These are phyloP conservation scores for Diaporthe longicolla DNA, from an alignment of 2,329 filamentous ascomycete genomes.

Conservation along the genomic window DNA sequence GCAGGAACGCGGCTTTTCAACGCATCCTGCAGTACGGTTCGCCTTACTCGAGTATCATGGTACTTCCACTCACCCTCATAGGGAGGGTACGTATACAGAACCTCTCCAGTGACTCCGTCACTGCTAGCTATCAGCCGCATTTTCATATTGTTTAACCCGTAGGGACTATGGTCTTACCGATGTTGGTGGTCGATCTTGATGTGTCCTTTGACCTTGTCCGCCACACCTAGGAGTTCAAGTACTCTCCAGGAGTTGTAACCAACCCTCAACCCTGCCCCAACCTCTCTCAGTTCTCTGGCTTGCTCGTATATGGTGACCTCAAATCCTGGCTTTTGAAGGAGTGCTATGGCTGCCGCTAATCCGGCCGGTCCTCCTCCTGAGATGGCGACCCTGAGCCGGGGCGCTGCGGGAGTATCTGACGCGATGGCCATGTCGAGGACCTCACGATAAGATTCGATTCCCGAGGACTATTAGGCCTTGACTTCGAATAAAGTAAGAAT, in stretches of 20 bases:
- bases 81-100: constrained; percentile 28
- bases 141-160: not conserved
- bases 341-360: constrained; percentile 25
- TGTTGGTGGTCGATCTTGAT: constrained; percentile 39
- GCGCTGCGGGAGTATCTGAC: not conserved
- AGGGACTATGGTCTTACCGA: constrained; percentile 1
- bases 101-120: constrained; percentile 31
- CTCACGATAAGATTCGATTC: accelerated
- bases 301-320: constrained; percentile 35
- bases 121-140: not conserved
- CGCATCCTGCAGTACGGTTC: constrained; percentile 32
- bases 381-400: constrained; percentile 28
- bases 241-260: constrained; percentile 39
- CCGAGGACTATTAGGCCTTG: accelerated
- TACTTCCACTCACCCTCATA: constrained; percentile 26
- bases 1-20: constrained; percentile 30
- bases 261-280: constrained; percentile 30
- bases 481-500: too few species aligned
- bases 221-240: constrained; percentile 36
- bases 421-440: constrained; percentile 14
- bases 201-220: constrained; percentile 29
- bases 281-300: constrained; percentile 33
- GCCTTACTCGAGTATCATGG: constrained; percentile 31
- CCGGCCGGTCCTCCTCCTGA: constrained; percentile 35
- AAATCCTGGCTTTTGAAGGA: constrained; percentile 26